Conservation (phyloP, 805 yeast species). For the Alloascoidea africana region DNA sequence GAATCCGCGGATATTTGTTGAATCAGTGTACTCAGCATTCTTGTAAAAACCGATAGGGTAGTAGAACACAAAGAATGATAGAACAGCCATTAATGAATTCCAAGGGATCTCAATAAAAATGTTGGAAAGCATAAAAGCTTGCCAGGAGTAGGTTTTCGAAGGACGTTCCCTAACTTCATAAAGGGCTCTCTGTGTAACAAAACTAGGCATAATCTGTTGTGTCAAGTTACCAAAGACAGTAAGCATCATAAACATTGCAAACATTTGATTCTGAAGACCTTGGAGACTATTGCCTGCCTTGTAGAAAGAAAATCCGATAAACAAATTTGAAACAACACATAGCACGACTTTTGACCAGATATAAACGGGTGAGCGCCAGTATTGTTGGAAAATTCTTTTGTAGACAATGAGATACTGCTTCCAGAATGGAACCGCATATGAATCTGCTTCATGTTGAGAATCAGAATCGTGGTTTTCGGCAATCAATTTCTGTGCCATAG, state of each 20-base stretch:
- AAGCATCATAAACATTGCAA: constrained; percentile 45
- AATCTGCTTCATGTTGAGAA: constrained; percentile 19
- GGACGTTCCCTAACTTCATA: constrained; percentile 66
- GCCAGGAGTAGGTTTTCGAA: constrained; percentile 57
- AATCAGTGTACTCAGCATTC: constrained; percentile 37
- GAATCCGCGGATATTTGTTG: constrained; percentile 24
- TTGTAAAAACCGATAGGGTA: constrained; percentile 55
- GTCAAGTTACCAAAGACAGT: constrained; percentile 39
- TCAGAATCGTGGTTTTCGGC: constrained; percentile 20
- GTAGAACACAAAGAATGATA: constrained; percentile 43
- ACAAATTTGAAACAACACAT: constrained; percentile 35
- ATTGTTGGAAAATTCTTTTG: constrained; percentile 38
- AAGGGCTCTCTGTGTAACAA: constrained; percentile 40
- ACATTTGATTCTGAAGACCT: constrained; percentile 75
- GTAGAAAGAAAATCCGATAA: constrained; percentile 58
- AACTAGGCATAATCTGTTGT: constrained; percentile 51
- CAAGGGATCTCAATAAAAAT: constrained; percentile 54
- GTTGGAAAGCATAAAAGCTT: constrained; percentile 45
- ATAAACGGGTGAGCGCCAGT: constrained; percentile 50
- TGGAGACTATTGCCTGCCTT: constrained; percentile 47
- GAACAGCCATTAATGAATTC: constrained; percentile 46
- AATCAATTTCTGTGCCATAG: constrained; percentile 52
- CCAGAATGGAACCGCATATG: constrained; percentile 29
- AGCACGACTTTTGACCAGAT: constrained; percentile 42
- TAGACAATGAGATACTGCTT: constrained; percentile 30